A percentile compares a stretch with the other conserved stretches of the same genome.
phyloP scores from a whole-genome alignment of 2,329 filamentous ascomycete genomes.

The Lasiodiplodia theobromae region DNA sequence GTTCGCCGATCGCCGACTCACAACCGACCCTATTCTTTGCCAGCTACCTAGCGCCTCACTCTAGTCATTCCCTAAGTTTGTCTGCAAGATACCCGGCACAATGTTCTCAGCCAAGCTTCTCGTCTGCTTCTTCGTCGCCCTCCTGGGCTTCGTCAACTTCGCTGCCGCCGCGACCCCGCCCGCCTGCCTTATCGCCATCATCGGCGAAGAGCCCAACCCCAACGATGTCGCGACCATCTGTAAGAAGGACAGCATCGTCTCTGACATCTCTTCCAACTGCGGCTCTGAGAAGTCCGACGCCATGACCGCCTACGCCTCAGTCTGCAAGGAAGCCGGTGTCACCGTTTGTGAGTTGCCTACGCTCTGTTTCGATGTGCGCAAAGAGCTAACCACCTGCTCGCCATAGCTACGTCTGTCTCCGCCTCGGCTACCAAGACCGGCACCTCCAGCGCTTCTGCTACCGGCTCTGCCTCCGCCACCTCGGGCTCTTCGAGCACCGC shows the following conservation, averaged over 20 bases:
- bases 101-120: slow-evolving; percentile 31
- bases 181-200: slow-evolving; percentile 31
- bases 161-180: slow-evolving; percentile 31
- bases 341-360: slow-evolving; percentile 23
- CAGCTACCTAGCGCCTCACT: background rate
- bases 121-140: slow-evolving; percentile 28
- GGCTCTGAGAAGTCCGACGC: slow-evolving; percentile 19
- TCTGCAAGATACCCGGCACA: slow-evolving; percentile 14
- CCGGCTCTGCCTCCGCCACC: slow-evolving; percentile 14
- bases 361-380: background rate
- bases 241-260: slow-evolving; percentile 20
- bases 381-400: background rate
- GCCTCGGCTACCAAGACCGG: background rate
- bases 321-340: slow-evolving; percentile 29
- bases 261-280: slow-evolving; percentile 26
- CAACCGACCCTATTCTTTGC: background rate
- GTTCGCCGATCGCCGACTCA: background rate
- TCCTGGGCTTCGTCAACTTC: slow-evolving; percentile 31
- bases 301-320: slow-evolving; percentile 27
- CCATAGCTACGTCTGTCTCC: slow-evolving; percentile 9
- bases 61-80: background rate
- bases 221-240: slow-evolving; percentile 32
- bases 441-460: slow-evolving; percentile 1
- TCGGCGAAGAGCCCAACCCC: slow-evolving; percentile 27
- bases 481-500: background rate